Conservation (phyloP, 2,329 filamentous ascomycete genomes). For the Aspergillus sp. region DNA sequence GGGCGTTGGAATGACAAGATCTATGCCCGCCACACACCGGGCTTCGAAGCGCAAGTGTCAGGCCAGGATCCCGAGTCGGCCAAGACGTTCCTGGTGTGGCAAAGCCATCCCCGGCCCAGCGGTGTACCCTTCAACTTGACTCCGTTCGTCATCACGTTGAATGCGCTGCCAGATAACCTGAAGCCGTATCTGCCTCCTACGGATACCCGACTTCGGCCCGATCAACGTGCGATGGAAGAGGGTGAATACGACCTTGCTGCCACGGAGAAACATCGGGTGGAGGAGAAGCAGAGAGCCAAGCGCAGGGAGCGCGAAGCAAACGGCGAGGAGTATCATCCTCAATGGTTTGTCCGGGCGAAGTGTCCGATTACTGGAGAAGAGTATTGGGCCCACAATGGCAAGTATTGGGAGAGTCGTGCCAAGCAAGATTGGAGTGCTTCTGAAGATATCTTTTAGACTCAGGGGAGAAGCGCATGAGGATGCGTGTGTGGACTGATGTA, state of each 20-base stretch:
- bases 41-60: conserved; percentile 67
- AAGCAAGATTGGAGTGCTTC: conserved; percentile 65
- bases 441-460: conserved; percentile 71
- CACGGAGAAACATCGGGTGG: conserved; percentile 88
- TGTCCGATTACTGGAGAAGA: conserved; percentile 82
- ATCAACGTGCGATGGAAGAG: conserved; percentile 97
- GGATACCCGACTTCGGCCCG: conserved; percentile 86
- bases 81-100: conserved; percentile 88
- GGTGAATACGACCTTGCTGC: conserved; percentile 95
- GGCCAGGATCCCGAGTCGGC: conserved; percentile 58
- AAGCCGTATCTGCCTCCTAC: conserved; percentile 79
- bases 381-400: conserved; percentile 84
- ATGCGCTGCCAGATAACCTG: conserved; percentile 84
- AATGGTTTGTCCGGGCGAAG: conserved; percentile 75
- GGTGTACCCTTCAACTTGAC: conserved; percentile 97
- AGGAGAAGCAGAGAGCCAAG: conserved; percentile 82
- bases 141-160: conserved; percentile 91
- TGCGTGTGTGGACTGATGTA: background rate
- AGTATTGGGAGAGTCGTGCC: conserved; percentile 77
- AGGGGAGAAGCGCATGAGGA: no score
- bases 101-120: conserved; percentile 75
- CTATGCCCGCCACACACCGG: conserved; percentile 88
- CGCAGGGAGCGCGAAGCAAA: conserved; percentile 69
- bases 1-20: conserved; percentile 97
- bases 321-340: conserved; percentile 78